Percentiles rank a stretch among this genome's conserved stretches.
phyloP scores from a whole-genome alignment of 2,329 filamentous ascomycete species.

The Cercospora sp. region DNA sequence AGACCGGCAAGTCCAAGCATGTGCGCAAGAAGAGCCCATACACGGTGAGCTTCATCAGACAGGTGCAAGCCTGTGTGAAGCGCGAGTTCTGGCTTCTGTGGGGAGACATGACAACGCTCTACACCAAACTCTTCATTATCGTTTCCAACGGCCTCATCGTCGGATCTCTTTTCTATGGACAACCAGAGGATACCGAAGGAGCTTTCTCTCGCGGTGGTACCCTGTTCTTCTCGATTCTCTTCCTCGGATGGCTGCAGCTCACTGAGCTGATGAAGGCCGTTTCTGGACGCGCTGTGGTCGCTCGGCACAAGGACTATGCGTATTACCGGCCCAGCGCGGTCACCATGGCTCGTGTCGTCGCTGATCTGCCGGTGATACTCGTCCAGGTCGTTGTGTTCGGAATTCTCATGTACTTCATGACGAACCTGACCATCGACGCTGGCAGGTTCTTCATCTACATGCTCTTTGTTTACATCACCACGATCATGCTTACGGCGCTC shows the following conservation, averaged over 20 bases:
- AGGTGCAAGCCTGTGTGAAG: conserved; percentile 68
- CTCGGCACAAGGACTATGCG: conserved; percentile 66
- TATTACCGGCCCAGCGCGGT: conserved; percentile 71
- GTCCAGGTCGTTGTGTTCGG: conserved; percentile 61
- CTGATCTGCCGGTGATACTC: conserved; percentile 63
- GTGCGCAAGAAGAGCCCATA: conserved; percentile 70
- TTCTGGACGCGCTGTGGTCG: conserved; percentile 68
- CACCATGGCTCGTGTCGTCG: conserved; percentile 60
- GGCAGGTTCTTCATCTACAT: conserved; percentile 68
- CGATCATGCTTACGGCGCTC: conserved; percentile 62
- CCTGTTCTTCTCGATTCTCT: conserved; percentile 67
- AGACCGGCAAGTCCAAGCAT: conserved; percentile 64
- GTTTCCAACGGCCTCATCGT: conserved; percentile 73
- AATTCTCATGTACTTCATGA: conserved; percentile 67
- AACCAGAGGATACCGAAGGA: conserved; percentile 59
- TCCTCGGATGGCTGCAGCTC: conserved; percentile 70
- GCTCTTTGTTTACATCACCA: conserved; percentile 64
- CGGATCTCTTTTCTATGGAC: conserved; percentile 74
- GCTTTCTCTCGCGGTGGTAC: conserved; percentile 65
- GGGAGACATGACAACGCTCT: conserved; percentile 72
- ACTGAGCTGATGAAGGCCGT: conserved; percentile 78
- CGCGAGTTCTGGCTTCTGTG: conserved; percentile 78
- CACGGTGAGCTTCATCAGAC: conserved; percentile 71
- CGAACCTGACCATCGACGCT: conserved; percentile 57
- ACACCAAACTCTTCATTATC: conserved; percentile 79